Evolutionary conservation across 2,329 filamentous ascomycete genomes (phyloP).

Genomic region (Fusarium nisikadoi): DNA sequence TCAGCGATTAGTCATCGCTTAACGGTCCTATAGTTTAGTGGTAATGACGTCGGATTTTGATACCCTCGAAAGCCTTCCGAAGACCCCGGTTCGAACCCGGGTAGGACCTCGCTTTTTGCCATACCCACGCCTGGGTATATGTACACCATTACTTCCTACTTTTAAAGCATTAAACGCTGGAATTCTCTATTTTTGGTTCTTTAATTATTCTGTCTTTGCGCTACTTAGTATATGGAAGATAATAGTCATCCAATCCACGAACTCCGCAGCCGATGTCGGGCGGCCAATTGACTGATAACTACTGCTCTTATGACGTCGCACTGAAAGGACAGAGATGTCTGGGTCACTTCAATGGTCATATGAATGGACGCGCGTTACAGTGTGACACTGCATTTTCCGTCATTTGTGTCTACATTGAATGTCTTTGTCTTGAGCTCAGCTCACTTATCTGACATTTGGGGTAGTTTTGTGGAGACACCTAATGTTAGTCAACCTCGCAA

Average conservation of each 20-base stretch:
- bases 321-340: rapidly evolving
- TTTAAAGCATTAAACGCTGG: rapidly evolving
- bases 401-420: neutral
- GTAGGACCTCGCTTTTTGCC: slow-evolving; percentile 25
- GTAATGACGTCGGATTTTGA: slow-evolving; percentile 34
- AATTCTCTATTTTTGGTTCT: neutral
- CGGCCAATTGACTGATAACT: neutral
- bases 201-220: rapidly evolving
- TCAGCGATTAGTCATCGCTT: neutral
- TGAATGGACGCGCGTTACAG: too few species aligned
- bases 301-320: neutral
- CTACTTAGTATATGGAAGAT: neutral
- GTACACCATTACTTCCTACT: too few species aligned
- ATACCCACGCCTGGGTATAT: rapidly evolving
- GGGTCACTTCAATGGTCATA: neutral
- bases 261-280: neutral
- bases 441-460: neutral
- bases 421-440: neutral
- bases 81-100: slow-evolving; percentile 33
- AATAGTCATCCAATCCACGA: rapidly evolving
- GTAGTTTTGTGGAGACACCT: neutral
- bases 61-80: slow-evolving; percentile 11
- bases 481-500: neutral
- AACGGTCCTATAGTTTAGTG: slow-evolving; percentile 32
- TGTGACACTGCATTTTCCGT: neutral